Conservation (phyloP, 352 stramenopile species). For the Phytopythium oedochilum region DNA sequence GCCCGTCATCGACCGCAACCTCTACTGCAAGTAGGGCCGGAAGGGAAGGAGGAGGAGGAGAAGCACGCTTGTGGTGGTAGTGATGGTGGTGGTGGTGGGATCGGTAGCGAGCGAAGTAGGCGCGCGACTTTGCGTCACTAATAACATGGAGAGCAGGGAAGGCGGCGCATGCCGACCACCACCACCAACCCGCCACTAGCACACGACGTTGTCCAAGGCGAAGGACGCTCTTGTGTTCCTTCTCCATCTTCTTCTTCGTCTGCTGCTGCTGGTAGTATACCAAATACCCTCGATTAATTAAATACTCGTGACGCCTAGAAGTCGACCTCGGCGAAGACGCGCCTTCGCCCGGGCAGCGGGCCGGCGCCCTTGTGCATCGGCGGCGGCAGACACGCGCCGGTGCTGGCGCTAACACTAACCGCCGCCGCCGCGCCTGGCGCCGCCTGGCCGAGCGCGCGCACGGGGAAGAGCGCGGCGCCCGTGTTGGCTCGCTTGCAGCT, state of each 20-base stretch:
- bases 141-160: not conserved
- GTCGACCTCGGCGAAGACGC: constrained; percentile 79
- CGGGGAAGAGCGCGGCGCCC: constrained; percentile 27
- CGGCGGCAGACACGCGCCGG: too few species aligned
- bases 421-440: too few species aligned
- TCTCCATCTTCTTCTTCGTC: not conserved
- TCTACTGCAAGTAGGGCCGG: constrained; percentile 91
- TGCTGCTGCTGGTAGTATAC: not conserved
- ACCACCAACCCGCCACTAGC: too few species aligned
- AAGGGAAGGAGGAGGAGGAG: not conserved
- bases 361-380: constrained; percentile 35
- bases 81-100: constrained; percentile 3
- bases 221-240: too few species aligned
- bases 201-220: too few species aligned
- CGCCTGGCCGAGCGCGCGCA: constrained; percentile 11
- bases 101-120: not conserved
- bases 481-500: not conserved
- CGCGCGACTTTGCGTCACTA: too few species aligned
- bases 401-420: too few species aligned
- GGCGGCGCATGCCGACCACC: constrained; percentile 1
- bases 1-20: constrained; percentile 96
- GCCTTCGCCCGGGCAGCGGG: constrained; percentile 39
- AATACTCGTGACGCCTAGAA: constrained; percentile 56
- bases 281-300: too few species aligned
- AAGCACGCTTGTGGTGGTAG: not conserved